phyloP scores from a whole-genome alignment of 116 monocot genomes.

The Phalaenopsis hybrid region DNA sequence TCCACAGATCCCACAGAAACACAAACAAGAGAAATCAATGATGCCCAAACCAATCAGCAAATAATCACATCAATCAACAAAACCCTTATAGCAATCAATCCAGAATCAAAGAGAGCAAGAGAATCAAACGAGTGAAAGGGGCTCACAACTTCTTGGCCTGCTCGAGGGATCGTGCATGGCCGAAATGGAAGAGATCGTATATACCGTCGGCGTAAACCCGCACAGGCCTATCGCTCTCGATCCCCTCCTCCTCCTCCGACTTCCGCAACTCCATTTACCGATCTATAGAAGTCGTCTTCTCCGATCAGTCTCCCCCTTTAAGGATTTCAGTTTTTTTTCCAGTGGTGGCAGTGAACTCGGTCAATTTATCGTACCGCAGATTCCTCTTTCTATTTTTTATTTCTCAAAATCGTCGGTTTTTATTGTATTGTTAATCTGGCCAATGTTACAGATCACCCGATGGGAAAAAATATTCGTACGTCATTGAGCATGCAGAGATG shows the following conservation, averaged over 20 bases:
- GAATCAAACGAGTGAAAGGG: not conserved
- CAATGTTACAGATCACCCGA: no score
- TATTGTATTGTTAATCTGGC: no score
- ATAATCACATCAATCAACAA: not conserved
- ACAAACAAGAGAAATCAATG: not conserved
- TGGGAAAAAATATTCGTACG: no score
- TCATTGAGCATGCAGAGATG: no score
- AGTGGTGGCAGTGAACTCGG: no score
- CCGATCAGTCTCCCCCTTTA: not conserved
- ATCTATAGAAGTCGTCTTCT: not conserved
- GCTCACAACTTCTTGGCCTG: slow-evolving; percentile 74
- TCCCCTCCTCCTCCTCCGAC: slow-evolving; percentile 5
- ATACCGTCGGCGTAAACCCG: slow-evolving; percentile 87
- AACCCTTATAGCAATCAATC: not conserved
- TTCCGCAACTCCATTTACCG: slow-evolving; percentile 16
- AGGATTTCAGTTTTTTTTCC: no score
- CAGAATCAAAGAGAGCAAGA: not conserved
- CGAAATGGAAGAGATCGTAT: slow-evolving; percentile 92
- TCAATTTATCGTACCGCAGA: no score
- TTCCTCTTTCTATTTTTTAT: no score
- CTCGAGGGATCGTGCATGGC: slow-evolving; percentile 79
- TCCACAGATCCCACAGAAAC: not conserved
- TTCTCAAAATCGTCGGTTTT: no score
- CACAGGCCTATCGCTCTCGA: slow-evolving; percentile 25
- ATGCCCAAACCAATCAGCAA: not conserved